Evolutionary conservation across 495 filamentous ascomycete genomes (phyloP), one percentile per base, ranked within the genome.

Genomic region (Penicillium dipodomyicola): DNA sequence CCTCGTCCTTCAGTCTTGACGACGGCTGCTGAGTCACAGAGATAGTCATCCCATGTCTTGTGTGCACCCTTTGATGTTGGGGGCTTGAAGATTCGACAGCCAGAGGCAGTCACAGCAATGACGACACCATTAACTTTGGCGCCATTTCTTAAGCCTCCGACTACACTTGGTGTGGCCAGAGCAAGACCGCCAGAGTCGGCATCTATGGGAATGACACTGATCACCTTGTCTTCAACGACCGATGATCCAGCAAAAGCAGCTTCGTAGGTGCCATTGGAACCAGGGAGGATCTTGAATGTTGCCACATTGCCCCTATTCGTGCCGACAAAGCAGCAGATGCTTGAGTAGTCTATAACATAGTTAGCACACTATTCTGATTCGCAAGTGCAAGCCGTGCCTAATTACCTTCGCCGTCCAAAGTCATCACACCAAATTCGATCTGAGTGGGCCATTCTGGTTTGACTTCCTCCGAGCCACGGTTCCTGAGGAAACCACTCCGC

Each of bases 351-450:
- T 83, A 50, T 11, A 53, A 27, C 46, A 30, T 47, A 6, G 47
- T 75, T 57, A 73, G 71, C 57, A 52, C 22, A 12, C 12, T 48
- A 8, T 1, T 44, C 15, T 33, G 4, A 17, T 45, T 11, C 2
- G 22, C 3, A 23, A n/a, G 25, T 27, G 45, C 10, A 17, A 32
- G 14, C 22, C 25, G 30, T 23, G 15, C 63, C 57, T 71, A 39
- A 8, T 6, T 39, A 86, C 84, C 82, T 71, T 97, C 93, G 0
- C 87, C 90, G 43, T 97, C 94, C 19, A 96, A 75, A 12, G 87
- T 94, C 84, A 98, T 87, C 29, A 97, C 90, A 56, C 89, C 91
- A 76, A 97, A 98, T 69, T 96, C 89, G 11, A 97, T 80, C 39
- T 72, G 76, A 7, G 86, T 90, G 29, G 84, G 84, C 84, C 84